A percentile compares a stretch with the other conserved stretches of the same genome.
Conservation (phyloP, 768 basidiomycete genomes). For the Xerocomus brunneocitrinus region DNA sequence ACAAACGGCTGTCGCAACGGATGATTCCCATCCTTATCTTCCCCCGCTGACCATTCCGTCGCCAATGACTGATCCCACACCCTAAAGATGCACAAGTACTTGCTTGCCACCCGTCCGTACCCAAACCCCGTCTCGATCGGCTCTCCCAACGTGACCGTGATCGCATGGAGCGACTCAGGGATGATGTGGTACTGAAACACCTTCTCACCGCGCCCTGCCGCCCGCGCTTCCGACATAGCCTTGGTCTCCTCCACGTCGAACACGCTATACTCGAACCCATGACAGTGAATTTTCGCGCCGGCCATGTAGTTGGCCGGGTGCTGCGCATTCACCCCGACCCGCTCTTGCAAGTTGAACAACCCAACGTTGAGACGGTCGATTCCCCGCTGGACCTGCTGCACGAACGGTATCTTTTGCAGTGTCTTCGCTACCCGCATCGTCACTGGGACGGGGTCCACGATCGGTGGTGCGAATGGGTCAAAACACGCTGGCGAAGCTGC, state of each 20-base stretch:
- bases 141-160: slow-evolving; percentile 19
- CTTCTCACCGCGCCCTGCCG: background rate
- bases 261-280: slow-evolving; percentile 18
- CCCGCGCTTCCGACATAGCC: slow-evolving; percentile 8
- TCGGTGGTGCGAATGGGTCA: slow-evolving; percentile 18
- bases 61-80: slow-evolving; percentile 20
- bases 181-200: slow-evolving; percentile 17
- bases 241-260: slow-evolving; percentile 14
- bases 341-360: slow-evolving; percentile 18
- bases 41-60: background rate
- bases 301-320: slow-evolving; percentile 20
- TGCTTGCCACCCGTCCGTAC: slow-evolving; percentile 10
- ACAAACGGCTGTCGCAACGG: slow-evolving; percentile 19
- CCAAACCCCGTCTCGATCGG: slow-evolving; percentile 19
- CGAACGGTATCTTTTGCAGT: slow-evolving; percentile 10
- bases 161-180: slow-evolving; percentile 13
- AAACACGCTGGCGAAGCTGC: slow-evolving; percentile 17
- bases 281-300: slow-evolving; percentile 18
- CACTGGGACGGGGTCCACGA: slow-evolving; percentile 13
- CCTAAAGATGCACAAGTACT: slow-evolving; percentile 16
- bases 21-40: slow-evolving; percentile 9
- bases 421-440: slow-evolving; percentile 7
- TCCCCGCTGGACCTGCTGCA: slow-evolving; percentile 11
- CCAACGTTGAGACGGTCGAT: slow-evolving; percentile 12
- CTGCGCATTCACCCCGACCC: slow-evolving; percentile 16